These are phyloP conservation scores for Debaryomyces prosopidis DNA, from an alignment of 805 yeast genomes.

Conservation along the genomic window DNA sequence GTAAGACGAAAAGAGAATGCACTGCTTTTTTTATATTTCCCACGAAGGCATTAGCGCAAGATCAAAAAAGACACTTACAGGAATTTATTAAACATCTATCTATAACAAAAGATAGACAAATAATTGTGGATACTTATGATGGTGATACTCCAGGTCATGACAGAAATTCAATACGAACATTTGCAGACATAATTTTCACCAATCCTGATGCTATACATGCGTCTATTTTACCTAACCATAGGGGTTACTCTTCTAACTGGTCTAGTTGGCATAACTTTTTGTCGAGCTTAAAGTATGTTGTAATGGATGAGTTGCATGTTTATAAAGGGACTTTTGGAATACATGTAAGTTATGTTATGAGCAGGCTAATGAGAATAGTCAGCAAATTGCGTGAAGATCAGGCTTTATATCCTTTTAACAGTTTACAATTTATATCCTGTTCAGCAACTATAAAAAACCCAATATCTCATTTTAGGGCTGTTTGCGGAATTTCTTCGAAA, in stretches of 20 bases:
- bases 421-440: conserved; percentile 78
- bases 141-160: conserved; percentile 79
- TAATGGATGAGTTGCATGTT: conserved; percentile 83
- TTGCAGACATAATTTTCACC: conserved; percentile 81
- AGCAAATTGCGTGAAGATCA: conserved; percentile 24
- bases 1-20: conserved; percentile 25
- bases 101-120: conserved; percentile 30
- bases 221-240: conserved; percentile 75
- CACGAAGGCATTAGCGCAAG: conserved; percentile 96
- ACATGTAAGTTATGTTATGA: conserved; percentile 82
- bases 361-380: conserved; percentile 73
- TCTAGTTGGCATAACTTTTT: conserved; percentile 70
- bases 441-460: conserved; percentile 91
- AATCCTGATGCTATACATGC: conserved; percentile 95
- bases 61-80: conserved; percentile 81
- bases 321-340: conserved; percentile 92
- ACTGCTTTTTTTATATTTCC: conserved; percentile 92
- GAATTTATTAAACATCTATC: conserved; percentile 56
- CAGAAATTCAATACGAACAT: conserved; percentile 54
- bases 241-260: background rate
- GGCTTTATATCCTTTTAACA: conserved; percentile 31
- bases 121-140: conserved; percentile 79
- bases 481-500: conserved; percentile 61
- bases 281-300: conserved; percentile 63
- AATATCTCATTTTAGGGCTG: conserved; percentile 61